phyloP scores from a whole-genome alignment of 2,329 filamentous ascomycete genomes.

The Balansia obtecta region DNA sequence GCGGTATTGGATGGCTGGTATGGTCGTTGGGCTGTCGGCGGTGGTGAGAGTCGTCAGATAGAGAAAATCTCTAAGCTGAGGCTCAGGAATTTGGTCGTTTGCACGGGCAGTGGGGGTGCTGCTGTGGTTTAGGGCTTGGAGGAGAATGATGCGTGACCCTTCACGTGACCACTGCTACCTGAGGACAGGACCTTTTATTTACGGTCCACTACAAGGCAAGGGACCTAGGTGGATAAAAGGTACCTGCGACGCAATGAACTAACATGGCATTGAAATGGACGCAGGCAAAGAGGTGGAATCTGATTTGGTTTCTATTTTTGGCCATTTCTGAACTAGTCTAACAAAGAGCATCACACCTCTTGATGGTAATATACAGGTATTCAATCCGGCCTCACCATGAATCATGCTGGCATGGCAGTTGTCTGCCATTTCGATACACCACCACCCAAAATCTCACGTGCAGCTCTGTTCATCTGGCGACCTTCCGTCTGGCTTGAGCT shows the following conservation, averaged over 20 bases:
- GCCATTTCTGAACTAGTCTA: slow-evolving; percentile 8
- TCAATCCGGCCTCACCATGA: background rate
- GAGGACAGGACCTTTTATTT: background rate
- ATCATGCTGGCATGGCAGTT: background rate
- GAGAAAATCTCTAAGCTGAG: slow-evolving; percentile 10
- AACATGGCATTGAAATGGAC: background rate
- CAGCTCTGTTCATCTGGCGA: slow-evolving; percentile 13
- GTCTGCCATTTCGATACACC: background rate
- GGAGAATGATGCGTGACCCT: slow-evolving; percentile 4
- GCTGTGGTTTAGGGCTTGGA: slow-evolving; percentile 18
- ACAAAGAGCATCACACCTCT: background rate
- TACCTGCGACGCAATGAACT: too few species aligned
- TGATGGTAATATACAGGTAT: slow-evolving; percentile 4
- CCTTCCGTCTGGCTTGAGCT: slow-evolving; percentile 7
- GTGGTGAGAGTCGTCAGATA: background rate
- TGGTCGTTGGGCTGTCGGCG: slow-evolving; percentile 19
- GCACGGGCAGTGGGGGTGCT: slow-evolving; percentile 11
- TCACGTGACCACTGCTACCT: slow-evolving; percentile 14
- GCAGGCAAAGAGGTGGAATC: background rate
- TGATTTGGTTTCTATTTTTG: background rate
- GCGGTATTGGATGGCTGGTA: slow-evolving; percentile 32
- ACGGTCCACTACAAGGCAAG: background rate
- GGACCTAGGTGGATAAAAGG: background rate
- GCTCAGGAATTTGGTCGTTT: slow-evolving; percentile 18
- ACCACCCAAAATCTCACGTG: slow-evolving; percentile 17